Evolutionary conservation across 2,329 filamentous ascomycete species (phyloP).

Genomic region (Fusarium sp.): DNA sequence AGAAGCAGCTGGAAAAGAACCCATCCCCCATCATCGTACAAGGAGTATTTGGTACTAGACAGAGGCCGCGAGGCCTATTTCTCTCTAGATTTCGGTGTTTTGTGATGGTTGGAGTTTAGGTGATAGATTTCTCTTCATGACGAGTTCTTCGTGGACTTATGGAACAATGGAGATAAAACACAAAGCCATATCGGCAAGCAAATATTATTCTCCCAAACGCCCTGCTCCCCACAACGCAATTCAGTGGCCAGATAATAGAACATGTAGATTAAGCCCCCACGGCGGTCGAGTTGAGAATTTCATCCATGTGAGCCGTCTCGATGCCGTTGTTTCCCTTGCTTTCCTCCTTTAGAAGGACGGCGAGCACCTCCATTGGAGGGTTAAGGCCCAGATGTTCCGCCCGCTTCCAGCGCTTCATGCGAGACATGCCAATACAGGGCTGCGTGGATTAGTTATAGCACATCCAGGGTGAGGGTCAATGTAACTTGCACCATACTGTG

Average conservation of each 20-base stretch:
- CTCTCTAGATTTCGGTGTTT: conserved; percentile 20
- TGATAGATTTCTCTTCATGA: conserved; percentile 37
- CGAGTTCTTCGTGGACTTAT: conserved; percentile 20
- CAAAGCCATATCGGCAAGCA: conserved; percentile 36
- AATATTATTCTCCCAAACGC: conserved; percentile 39
- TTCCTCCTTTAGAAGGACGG: conserved; percentile 82
- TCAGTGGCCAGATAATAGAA: conserved; percentile 7
- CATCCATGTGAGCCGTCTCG: conserved; percentile 82
- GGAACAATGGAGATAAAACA: conserved; percentile 36
- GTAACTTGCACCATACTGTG: conserved; percentile 89
- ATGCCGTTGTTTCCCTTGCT: conserved; percentile 64
- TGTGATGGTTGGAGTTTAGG: conserved; percentile 23
- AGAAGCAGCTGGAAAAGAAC: conserved; percentile 72
- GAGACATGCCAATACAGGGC: conserved; percentile 89
- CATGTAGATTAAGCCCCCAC: conserved; percentile 52
- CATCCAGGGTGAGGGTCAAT: background rate
- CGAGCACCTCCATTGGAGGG: conserved; percentile 90
- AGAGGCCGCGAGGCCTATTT: conserved; percentile 20
- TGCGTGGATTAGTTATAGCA: conserved; percentile 12
- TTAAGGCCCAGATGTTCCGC: conserved; percentile 85
- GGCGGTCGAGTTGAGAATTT: conserved; percentile 67
- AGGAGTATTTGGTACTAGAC: conserved; percentile 92
- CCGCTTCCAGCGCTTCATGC: conserved; percentile 88
- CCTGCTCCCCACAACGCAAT: conserved; percentile 37
- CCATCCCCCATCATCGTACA: conserved; percentile 83